Percentiles rank a stretch among this genome's conserved stretches.
Evolutionary conservation across 805 yeast genomes (phyloP).

Genomic region (Wickerhamiella lipophila): DNA sequence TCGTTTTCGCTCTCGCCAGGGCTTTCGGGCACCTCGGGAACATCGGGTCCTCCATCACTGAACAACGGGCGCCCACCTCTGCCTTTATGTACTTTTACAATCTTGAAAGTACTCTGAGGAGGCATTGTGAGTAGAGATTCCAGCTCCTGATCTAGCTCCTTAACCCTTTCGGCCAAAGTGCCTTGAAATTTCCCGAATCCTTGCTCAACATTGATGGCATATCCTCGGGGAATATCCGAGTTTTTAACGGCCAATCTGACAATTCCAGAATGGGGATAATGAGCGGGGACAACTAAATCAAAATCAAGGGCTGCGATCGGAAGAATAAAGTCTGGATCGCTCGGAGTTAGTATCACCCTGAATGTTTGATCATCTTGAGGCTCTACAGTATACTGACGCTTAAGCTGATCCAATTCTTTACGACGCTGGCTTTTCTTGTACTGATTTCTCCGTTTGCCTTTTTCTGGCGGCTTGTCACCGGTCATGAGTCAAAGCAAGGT

Average conservation of each 20-base stretch:
- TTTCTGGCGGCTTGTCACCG: neutral
- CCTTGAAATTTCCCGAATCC: constrained; percentile 38
- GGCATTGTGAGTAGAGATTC: constrained; percentile 48
- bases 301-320: constrained; percentile 44
- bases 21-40: constrained; percentile 10
- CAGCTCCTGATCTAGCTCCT: constrained; percentile 44
- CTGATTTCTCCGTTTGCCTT: neutral
- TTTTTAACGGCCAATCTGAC: constrained; percentile 49
- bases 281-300: constrained; percentile 41
- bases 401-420: constrained; percentile 18
- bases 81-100: constrained; percentile 29
- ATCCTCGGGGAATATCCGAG: constrained; percentile 59
- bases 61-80: neutral
- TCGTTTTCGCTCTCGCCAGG: constrained; percentile 15
- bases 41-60: neutral
- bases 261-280: constrained; percentile 37
- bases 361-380: constrained; percentile 17
- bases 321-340: constrained; percentile 64
- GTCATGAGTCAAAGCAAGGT: neutral
- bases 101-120: constrained; percentile 48
- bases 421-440: constrained; percentile 16
- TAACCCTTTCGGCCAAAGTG: constrained; percentile 41
- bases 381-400: constrained; percentile 12
- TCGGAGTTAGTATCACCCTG: constrained; percentile 31
- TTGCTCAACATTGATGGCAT: constrained; percentile 48